Conservation (phyloP, 495 filamentous ascomycete genomes). For the Durotheca rogersii region DNA sequence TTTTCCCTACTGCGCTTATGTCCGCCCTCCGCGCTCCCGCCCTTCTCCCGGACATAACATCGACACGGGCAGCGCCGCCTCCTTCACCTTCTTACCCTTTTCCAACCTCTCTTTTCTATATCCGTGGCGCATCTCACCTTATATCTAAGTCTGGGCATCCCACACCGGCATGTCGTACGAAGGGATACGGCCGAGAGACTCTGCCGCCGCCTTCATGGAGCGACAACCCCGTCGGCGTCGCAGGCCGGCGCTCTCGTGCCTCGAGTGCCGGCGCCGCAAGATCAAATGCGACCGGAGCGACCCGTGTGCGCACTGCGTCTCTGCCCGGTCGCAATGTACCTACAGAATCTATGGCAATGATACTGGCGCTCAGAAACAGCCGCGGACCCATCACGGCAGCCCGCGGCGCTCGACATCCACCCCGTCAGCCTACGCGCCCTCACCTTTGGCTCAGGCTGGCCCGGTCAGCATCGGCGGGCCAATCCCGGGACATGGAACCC, state of each 20-base stretch:
- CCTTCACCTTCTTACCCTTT: too few relatives aligned
- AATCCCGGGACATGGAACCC: constrained; percentile 1
- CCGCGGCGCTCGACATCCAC: constrained; percentile 1
- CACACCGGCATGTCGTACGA: neutral
- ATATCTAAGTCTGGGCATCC: neutral
- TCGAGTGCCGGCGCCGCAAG: constrained; percentile 54
- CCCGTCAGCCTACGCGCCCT: constrained; percentile 5
- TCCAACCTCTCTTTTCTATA: neutral
- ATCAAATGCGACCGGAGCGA: constrained; percentile 50
- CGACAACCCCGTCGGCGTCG: constrained; percentile 35
- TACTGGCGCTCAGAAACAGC: neutral
- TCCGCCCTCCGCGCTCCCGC: constrained; percentile 9
- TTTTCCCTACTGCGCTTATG: neutral
- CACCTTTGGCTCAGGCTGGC: constrained; percentile 1
- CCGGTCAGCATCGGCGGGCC: neutral
- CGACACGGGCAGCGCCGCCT: too few relatives aligned
- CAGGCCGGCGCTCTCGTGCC: constrained; percentile 43
- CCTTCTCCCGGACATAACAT: neutral
- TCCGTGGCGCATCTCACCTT: neutral
- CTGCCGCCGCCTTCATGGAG: constrained; percentile 15
- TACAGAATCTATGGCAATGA: constrained; percentile 23
- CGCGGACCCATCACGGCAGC: neutral
- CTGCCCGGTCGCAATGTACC: constrained; percentile 24
- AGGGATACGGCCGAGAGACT: constrained; percentile 10
- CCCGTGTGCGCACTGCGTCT: constrained; percentile 49